Evolutionary conservation across 768 basidiomycete genomes (phyloP).

Genomic region (Boletus rufocinnamomeus): DNA sequence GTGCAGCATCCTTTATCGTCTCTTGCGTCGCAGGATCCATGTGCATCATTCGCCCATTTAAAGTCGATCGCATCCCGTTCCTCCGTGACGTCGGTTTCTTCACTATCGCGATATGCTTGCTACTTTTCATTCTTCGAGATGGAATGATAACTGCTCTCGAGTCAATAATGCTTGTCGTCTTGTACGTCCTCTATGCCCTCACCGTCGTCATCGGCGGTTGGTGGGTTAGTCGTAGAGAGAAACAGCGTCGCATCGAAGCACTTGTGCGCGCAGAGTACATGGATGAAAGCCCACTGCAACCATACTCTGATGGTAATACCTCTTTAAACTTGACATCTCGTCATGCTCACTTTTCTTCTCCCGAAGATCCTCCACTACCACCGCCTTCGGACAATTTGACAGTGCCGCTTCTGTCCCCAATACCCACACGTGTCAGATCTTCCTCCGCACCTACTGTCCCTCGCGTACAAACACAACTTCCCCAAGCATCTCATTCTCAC

Average conservation of each 20-base stretch:
- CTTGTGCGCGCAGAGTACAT: slow-evolving; percentile 61
- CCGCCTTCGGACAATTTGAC: slow-evolving; percentile 13
- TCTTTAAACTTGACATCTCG: slow-evolving; percentile 15
- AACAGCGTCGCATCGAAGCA: slow-evolving; percentile 47
- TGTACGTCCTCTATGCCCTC: slow-evolving; percentile 78
- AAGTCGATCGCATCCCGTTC: slow-evolving; percentile 78
- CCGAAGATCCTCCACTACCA: slow-evolving; percentile 13
- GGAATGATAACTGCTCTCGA: slow-evolving; percentile 70
- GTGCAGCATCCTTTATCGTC: slow-evolving; percentile 94
- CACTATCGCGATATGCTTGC: slow-evolving; percentile 72
- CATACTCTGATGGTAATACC: slow-evolving; percentile 66
- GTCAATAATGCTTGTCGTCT: slow-evolving; percentile 63
- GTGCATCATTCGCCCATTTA: slow-evolving; percentile 95
- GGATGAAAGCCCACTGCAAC: slow-evolving; percentile 44
- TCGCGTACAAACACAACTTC: slow-evolving; percentile 43
- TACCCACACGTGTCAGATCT: slow-evolving; percentile 41
- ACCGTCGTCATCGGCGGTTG: slow-evolving; percentile 77
- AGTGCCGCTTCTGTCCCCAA: slow-evolving; percentile 33
- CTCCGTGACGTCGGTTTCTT: slow-evolving; percentile 96
- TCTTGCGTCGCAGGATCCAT: slow-evolving; percentile 98
- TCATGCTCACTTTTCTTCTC: slow-evolving; percentile 7
- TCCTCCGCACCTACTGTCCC: slow-evolving; percentile 39
- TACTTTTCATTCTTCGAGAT: slow-evolving; percentile 79
- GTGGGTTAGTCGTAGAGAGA: slow-evolving; percentile 64
- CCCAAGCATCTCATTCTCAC: slow-evolving; percentile 42